Conservation (phyloP, 176 grass and related monocot species). For the Thalia dealbata region DNA sequence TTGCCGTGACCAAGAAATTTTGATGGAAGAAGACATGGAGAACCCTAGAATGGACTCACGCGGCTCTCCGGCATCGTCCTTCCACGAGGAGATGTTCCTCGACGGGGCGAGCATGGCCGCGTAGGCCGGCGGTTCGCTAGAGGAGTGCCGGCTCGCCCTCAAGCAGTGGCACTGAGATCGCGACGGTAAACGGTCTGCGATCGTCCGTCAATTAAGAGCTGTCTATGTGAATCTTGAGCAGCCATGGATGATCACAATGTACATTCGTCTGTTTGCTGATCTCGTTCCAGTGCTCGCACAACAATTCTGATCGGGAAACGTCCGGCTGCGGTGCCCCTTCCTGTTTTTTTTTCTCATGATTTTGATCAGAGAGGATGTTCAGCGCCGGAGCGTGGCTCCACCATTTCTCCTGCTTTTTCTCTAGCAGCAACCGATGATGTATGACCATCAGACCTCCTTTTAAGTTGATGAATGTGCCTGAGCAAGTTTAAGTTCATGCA, state of each 20-base stretch:
- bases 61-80: neutral
- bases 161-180: neutral
- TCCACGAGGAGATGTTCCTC: conserved; percentile 5
- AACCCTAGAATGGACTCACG: neutral
- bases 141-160: neutral
- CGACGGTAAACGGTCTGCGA: neutral
- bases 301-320: too few species aligned
- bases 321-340: too few species aligned
- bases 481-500: too few species aligned
- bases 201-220: neutral
- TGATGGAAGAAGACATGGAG: conserved; percentile 53
- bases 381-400: too few species aligned
- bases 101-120: neutral
- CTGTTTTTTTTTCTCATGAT: too few species aligned
- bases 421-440: too few species aligned
- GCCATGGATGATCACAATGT: conserved; percentile 15
- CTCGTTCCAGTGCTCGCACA: neutral
- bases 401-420: too few species aligned
- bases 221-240: conserved; percentile 5
- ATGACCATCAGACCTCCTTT: too few species aligned
- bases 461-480: too few species aligned
- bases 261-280: conserved; percentile 10
- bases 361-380: too few species aligned
- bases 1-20: conserved; percentile 41
- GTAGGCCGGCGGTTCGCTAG: neutral